Base-by-base conservation (phyloP, 2,329 filamentous ascomycete species). In the Ophiostoma novo-ulmi region DNA sequence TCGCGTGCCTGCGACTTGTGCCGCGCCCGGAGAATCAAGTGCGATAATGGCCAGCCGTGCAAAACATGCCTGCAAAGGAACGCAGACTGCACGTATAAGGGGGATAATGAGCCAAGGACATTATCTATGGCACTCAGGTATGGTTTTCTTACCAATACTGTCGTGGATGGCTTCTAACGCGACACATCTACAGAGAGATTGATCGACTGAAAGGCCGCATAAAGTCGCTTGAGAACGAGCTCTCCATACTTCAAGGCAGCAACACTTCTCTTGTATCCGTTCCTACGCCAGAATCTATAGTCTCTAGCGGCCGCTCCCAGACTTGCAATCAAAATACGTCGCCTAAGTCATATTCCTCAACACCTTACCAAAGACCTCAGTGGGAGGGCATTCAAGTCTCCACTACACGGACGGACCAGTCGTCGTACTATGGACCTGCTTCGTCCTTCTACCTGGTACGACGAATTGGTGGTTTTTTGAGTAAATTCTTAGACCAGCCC, bases 41-140 rank as follows among this genome's bases (percentile, higher is more conserved):
- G 80, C 70, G 80, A 82, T 73, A 77, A 76, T 67, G 75, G 74
- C 11, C 73, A 76, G 71, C 80, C 80, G 10, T 82, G 80, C 72
- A 72, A 72, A 38, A 79, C 80, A 67, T 82, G 80, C 71, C 75
- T 74, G 61, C 74, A 70, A 22, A 76, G 78, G 63, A 77, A 77
- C 2, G 73, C 75, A 7, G 73, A 75, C 38, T 82, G 80, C 69
- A 80, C 75, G 8, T 74, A 75, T 63, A 74, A 74, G 4, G 77
- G 76, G 7, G 44, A 48, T 20, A 48, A 48, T 48, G 44, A 17
- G 17, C 44, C 44, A 8, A 48, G 44, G 17, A 48, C 44, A 20
- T 48, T 48, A 20, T 48, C 44, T 1, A 20, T 48, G 44, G 44
- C 44, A 48, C 17, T 48, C 17, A 48, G 44, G 44, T 48, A 48